A percentile compares a stretch with the other conserved stretches of the same genome.
phyloP scores from a whole-genome alignment of 2,329 filamentous ascomycete genomes.

The Colletotrichum cuscutae region DNA sequence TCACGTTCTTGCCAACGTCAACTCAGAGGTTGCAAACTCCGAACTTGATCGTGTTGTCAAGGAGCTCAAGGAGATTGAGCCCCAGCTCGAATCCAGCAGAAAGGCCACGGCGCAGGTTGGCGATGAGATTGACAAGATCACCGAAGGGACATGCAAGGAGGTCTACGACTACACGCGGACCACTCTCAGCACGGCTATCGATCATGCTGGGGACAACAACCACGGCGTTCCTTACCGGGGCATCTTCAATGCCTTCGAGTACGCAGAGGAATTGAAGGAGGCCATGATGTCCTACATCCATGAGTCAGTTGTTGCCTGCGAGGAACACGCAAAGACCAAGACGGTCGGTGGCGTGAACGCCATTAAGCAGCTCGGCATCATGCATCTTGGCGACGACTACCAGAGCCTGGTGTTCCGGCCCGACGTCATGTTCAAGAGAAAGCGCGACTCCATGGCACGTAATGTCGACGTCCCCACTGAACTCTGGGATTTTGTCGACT shows the following conservation, averaged over 20 bases:
- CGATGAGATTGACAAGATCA: slow-evolving; percentile 82
- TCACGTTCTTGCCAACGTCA: slow-evolving; percentile 83
- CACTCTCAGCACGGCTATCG: slow-evolving; percentile 79
- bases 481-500: slow-evolving; percentile 92
- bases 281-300: slow-evolving; percentile 93
- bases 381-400: slow-evolving; percentile 90
- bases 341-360: slow-evolving; percentile 84
- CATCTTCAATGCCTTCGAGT: slow-evolving; percentile 85
- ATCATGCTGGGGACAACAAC: slow-evolving; percentile 78
- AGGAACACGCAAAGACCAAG: slow-evolving; percentile 84
- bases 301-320: slow-evolving; percentile 79
- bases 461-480: slow-evolving; percentile 91
- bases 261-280: slow-evolving; percentile 90
- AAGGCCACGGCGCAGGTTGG: slow-evolving; percentile 83
- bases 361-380: slow-evolving; percentile 87
- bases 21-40: slow-evolving; percentile 84
- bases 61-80: slow-evolving; percentile 85
- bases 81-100: slow-evolving; percentile 84
- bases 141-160: slow-evolving; percentile 86
- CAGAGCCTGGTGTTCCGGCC: slow-evolving; percentile 87
- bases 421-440: slow-evolving; percentile 92
- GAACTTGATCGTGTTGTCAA: slow-evolving; percentile 86
- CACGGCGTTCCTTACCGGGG: slow-evolving; percentile 90
- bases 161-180: slow-evolving; percentile 87
- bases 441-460: slow-evolving; percentile 82